These are phyloP conservation scores for Eucalyptus cloeziana DNA, from an alignment of 345 rosid genomes.

Conservation along the genomic window DNA sequence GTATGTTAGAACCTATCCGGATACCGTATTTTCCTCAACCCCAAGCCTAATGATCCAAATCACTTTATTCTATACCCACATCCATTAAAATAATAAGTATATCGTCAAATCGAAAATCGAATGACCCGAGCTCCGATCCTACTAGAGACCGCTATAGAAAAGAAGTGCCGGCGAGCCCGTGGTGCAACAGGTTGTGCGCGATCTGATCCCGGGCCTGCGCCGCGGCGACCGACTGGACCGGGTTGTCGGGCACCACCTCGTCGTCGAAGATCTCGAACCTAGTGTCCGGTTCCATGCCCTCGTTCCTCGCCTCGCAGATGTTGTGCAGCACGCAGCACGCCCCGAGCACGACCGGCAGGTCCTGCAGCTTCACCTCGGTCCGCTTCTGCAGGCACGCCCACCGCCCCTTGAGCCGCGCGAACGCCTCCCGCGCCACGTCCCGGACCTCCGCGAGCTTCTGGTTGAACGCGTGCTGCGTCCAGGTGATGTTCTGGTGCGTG, in stretches of 20 bases:
- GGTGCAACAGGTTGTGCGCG: conserved; percentile 42
- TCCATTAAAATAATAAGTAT: neutral
- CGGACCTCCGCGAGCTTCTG: conserved; percentile 16
- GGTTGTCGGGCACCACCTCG: conserved; percentile 15
- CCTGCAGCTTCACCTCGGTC: conserved; percentile 35
- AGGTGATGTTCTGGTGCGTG: conserved; percentile 29
- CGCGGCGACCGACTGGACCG: conserved; percentile 9
- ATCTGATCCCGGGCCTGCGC: conserved; percentile 34
- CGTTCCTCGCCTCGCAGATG: conserved; percentile 38
- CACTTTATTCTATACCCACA: neutral
- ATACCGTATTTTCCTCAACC: neutral
- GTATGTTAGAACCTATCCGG: neutral
- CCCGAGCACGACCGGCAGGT: conserved; percentile 37
- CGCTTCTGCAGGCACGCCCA: conserved; percentile 42
- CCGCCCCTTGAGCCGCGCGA: conserved; percentile 27
- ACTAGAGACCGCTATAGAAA: neutral
- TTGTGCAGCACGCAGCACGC: conserved; percentile 50
- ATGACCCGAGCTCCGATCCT: neutral
- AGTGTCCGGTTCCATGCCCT: conserved; percentile 12
- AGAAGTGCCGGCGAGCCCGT: neutral
- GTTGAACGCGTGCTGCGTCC: conserved; percentile 41
- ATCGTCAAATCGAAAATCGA: neutral
- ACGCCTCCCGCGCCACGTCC: conserved; percentile 19
- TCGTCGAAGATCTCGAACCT: conserved; percentile 25
- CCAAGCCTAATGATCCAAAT: neutral